Percentiles rank a stretch among this genome's conserved stretches.
Evolutionary conservation across 2,329 filamentous ascomycete species (phyloP).

Genomic region (Colletotrichum camelliae): DNA sequence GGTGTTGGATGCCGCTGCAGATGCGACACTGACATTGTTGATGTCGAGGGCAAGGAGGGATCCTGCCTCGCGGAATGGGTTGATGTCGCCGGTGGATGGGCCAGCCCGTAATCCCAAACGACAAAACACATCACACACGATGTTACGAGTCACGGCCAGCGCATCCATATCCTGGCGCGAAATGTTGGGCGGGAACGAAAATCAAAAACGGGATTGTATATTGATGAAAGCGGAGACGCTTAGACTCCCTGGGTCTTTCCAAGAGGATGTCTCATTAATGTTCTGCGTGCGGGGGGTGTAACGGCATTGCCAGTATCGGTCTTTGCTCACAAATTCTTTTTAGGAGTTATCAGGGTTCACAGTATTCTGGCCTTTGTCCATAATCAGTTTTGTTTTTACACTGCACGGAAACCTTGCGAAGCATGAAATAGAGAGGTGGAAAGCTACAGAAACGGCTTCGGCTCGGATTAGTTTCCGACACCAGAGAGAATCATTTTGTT

Average conservation of each 20-base stretch:
- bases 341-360: constrained; percentile 17
- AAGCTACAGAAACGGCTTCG: constrained; percentile 18
- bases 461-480: neutral
- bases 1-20: constrained; percentile 95
- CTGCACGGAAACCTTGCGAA: constrained; percentile 4
- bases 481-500: neutral
- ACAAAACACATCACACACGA: constrained; percentile 1
- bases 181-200: neutral
- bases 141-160: constrained; percentile 16
- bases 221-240: constrained; percentile 16
- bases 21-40: constrained; percentile 96
- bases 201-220: constrained; percentile 15
- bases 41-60: constrained; percentile 96
- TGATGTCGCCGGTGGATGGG: constrained; percentile 94
- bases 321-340: constrained; percentile 13
- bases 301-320: constrained; percentile 12
- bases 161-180: neutral
- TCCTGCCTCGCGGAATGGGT: constrained; percentile 97
- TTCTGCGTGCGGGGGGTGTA: constrained; percentile 6
- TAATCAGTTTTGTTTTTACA: constrained; percentile 18
- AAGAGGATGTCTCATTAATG: constrained; percentile 14
- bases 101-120: constrained; percentile 46
- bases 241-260: neutral
- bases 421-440: constrained; percentile 21
- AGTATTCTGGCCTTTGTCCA: constrained; percentile 19